phyloP scores from a whole-genome alignment of 441 rosid genomes.

The Arabidopsis lyrata region DNA sequence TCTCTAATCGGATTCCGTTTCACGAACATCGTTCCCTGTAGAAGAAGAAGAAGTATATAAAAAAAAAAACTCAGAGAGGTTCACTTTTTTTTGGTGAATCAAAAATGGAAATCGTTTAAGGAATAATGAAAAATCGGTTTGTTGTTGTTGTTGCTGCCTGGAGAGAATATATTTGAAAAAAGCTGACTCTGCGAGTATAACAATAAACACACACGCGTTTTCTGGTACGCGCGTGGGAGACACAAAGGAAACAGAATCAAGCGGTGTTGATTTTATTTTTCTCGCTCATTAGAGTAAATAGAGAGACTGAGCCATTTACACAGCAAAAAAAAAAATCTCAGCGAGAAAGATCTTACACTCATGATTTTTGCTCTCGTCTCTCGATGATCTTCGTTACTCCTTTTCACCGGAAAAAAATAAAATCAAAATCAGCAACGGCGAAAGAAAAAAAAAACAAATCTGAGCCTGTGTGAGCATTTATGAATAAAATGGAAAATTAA shows the following conservation, averaged over 20 bases:
- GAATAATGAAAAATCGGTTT: conserved; percentile 1
- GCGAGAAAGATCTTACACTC: conserved; percentile 15
- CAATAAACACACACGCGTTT: conserved; percentile 36
- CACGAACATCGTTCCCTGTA: conserved; percentile 49
- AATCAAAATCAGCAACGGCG: background rate
- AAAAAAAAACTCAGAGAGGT: background rate
- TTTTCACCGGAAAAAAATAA: background rate
- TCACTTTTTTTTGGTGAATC: conserved; percentile 26
- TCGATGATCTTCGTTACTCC: background rate
- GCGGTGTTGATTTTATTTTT: conserved; percentile 6
- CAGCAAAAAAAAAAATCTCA: background rate
- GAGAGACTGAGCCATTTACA: background rate
- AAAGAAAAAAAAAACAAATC: background rate
- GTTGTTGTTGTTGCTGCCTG: background rate
- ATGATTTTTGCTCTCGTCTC: conserved; percentile 1
- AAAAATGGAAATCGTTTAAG: conserved; percentile 8
- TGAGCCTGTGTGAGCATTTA: background rate
- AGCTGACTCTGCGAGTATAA: conserved; percentile 19
- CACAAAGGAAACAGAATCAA: conserved; percentile 32
- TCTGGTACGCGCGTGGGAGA: conserved; percentile 43
- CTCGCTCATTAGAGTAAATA: background rate
- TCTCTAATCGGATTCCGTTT: conserved; percentile 43
- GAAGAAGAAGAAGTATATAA: conserved; percentile 9
- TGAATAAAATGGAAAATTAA: no score
- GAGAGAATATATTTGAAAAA: conserved; percentile 33